Conservation (phyloP, 768 basidiomycete genomes). For the Mycena galericulata region DNA sequence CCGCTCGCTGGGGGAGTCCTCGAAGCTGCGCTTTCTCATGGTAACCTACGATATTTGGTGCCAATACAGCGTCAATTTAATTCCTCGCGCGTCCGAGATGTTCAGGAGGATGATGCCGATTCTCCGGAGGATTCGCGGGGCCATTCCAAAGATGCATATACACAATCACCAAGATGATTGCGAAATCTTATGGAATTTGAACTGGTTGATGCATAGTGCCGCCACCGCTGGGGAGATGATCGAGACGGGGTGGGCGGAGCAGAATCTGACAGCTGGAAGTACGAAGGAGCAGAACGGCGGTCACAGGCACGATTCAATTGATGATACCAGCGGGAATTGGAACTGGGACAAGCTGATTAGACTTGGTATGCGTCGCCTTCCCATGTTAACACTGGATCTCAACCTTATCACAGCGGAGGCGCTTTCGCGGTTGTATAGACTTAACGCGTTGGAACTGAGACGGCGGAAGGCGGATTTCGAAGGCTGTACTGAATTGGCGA, state of each 20-base stretch:
- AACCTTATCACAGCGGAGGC: background rate
- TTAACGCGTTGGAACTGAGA: background rate
- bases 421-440: background rate
- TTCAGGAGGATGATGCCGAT: slow-evolving; percentile 31
- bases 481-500: background rate
- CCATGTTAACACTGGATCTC: no score
- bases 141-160: slow-evolving; percentile 47
- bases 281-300: slow-evolving; percentile 35
- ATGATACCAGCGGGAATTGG: slow-evolving; percentile 21
- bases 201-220: slow-evolving; percentile 40
- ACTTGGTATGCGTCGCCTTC: background rate
- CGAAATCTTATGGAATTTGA: slow-evolving; percentile 39
- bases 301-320: slow-evolving; percentile 31
- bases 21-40: slow-evolving; percentile 31
- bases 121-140: slow-evolving; percentile 36
- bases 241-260: slow-evolving; percentile 37
- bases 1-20: background rate
- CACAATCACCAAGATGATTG: slow-evolving; percentile 41
- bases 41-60: slow-evolving; percentile 48
- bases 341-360: slow-evolving; percentile 30
- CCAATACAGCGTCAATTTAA: slow-evolving; percentile 39
- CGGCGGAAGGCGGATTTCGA: background rate
- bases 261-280: slow-evolving; percentile 31
- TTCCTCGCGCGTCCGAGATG: slow-evolving; percentile 28
- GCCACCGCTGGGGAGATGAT: slow-evolving; percentile 45